Conservation (phyloP, 495 filamentous ascomycete genomes). For the Aspergillus carlsbadensis region DNA sequence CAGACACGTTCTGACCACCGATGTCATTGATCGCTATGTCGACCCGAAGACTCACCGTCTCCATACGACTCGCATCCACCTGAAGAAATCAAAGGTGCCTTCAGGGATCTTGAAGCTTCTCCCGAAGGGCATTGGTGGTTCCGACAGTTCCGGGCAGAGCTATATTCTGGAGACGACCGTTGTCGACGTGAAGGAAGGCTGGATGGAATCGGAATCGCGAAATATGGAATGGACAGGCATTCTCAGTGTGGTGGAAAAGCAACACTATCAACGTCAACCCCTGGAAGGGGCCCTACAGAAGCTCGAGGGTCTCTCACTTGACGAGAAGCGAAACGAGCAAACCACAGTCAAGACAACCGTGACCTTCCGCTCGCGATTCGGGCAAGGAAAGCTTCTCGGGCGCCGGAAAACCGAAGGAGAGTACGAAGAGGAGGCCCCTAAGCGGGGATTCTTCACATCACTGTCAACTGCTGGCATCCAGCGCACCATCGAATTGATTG, state of each 20-base stretch:
- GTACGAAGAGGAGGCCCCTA: constrained; percentile 53
- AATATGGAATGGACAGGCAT: constrained; percentile 92
- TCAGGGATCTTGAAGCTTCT: constrained; percentile 78
- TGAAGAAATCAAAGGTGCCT: constrained; percentile 90
- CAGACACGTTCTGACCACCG: constrained; percentile 91
- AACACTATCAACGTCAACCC: constrained; percentile 62
- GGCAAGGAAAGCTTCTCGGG: constrained; percentile 67
- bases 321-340: constrained; percentile 49
- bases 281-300: constrained; percentile 20
- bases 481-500: constrained; percentile 85
- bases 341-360: constrained; percentile 85
- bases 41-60: constrained; percentile 78
- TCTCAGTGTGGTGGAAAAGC: constrained; percentile 86
- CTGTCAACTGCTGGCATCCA: constrained; percentile 83
- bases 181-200: constrained; percentile 85
- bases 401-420: constrained; percentile 38
- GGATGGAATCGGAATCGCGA: constrained; percentile 80
- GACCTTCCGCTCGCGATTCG: constrained; percentile 78
- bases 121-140: constrained; percentile 70
- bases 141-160: constrained; percentile 69
- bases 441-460: constrained; percentile 62
- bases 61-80: constrained; percentile 84
- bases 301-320: constrained; percentile 32
- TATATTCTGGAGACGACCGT: constrained; percentile 91
- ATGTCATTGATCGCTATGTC: constrained; percentile 85